Conservation (phyloP, 371 early-diverging fungal species). For the Mortierella sp. region DNA sequence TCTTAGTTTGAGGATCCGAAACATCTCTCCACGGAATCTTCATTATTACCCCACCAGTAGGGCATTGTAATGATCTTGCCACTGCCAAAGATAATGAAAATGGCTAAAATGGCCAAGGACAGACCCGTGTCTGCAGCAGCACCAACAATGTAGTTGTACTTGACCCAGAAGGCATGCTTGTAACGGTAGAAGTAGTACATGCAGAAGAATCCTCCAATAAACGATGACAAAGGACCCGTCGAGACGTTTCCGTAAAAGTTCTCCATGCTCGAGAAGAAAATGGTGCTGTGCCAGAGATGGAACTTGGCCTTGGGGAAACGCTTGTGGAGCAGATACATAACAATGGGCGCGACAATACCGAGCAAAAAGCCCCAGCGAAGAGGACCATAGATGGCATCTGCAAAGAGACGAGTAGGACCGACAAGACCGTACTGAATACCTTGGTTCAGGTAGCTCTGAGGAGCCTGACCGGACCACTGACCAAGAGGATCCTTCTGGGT, state of each 20-base stretch:
- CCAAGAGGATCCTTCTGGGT: slow-evolving; percentile 42
- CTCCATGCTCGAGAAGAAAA: slow-evolving; percentile 54
- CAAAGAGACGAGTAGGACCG: slow-evolving; percentile 51
- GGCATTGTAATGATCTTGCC: slow-evolving; percentile 53
- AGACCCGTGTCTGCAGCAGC: slow-evolving; percentile 50
- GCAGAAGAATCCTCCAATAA: slow-evolving; percentile 53
- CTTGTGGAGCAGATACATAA: slow-evolving; percentile 41
- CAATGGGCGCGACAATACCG: slow-evolving; percentile 26
- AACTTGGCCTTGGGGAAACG: slow-evolving; percentile 49
- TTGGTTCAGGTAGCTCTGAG: slow-evolving; percentile 49
- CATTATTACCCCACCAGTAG: slow-evolving; percentile 52
- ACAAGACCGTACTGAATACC: slow-evolving; percentile 54
- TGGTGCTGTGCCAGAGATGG: slow-evolving; percentile 54
- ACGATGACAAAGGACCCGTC: slow-evolving; percentile 49
- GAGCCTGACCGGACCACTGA: slow-evolving; percentile 54
- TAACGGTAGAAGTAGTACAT: slow-evolving; percentile 54
- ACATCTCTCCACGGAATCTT: slow-evolving; percentile 42
- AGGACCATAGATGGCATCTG: slow-evolving; percentile 39
- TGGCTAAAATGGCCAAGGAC: slow-evolving; percentile 46
- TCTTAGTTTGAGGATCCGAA: slow-evolving; percentile 28
- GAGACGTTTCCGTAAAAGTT: slow-evolving; percentile 54
- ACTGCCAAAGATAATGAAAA: slow-evolving; percentile 50
- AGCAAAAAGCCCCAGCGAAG: slow-evolving; percentile 49
- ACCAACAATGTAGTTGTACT: slow-evolving; percentile 54
- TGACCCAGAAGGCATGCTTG: slow-evolving; percentile 46